Evolutionary conservation across 2,329 filamentous ascomycete species (phyloP).

Genomic region (Fusarium torreyae): DNA sequence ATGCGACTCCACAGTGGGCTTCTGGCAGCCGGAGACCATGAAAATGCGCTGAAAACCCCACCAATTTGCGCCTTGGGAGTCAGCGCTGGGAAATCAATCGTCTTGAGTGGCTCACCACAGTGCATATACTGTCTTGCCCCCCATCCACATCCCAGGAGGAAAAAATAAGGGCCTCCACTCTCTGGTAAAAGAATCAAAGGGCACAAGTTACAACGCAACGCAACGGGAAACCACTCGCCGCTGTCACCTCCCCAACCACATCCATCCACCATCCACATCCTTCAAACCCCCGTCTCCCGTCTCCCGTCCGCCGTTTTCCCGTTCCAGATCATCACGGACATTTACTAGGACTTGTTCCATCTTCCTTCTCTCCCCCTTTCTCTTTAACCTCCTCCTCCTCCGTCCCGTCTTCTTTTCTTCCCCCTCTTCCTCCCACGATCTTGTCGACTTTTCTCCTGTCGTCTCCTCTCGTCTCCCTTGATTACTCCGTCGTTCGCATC

Average conservation of each 20-base stretch:
- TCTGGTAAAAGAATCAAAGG: conserved; percentile 11
- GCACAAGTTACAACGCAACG: conserved; percentile 38
- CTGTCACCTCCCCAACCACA: conserved; percentile 50
- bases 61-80: conserved; percentile 34
- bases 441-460: conserved; percentile 26
- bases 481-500: conserved; percentile 25
- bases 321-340: conserved; percentile 49
- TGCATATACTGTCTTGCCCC: conserved; percentile 26
- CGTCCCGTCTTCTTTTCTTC: conserved; percentile 29
- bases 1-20: conserved; percentile 39
- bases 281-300: conserved; percentile 43
- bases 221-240: conserved; percentile 42
- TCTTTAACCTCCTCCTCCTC: conserved; percentile 32
- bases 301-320: conserved; percentile 47
- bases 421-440: conserved; percentile 27
- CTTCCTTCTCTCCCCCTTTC: conserved; percentile 31
- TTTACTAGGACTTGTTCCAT: conserved; percentile 43
- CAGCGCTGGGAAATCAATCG: conserved; percentile 1
- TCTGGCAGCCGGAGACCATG: conserved; percentile 31
- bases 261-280: conserved; percentile 26
- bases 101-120: conserved; percentile 34
- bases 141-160: conserved; percentile 24
- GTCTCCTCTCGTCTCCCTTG: conserved; percentile 27
- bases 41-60: conserved; percentile 39
- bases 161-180: conserved; percentile 48